Conservation (phyloP, 305 asterid genomes). For the Coffea humblotiana region DNA sequence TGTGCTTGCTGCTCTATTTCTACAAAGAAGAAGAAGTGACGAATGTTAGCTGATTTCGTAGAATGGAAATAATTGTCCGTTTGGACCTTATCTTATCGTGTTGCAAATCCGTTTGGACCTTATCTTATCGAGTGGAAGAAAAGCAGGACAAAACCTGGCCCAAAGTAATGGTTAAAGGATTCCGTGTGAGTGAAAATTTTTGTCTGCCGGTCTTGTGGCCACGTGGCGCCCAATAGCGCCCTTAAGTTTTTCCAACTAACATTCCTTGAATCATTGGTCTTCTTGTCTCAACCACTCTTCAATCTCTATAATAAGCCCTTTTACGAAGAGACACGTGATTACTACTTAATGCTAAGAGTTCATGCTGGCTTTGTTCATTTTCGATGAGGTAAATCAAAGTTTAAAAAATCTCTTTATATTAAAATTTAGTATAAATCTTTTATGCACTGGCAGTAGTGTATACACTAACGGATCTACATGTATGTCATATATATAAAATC, state of each 20-base stretch:
- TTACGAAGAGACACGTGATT: too few species aligned
- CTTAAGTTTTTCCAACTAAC: constrained; percentile 13
- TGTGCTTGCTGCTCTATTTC: too few species aligned
- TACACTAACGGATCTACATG: too few species aligned
- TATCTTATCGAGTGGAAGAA: not conserved
- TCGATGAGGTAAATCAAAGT: too few species aligned
- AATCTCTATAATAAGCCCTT: not conserved
- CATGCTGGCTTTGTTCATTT: too few species aligned
- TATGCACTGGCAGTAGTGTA: too few species aligned
- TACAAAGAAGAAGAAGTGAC: too few species aligned
- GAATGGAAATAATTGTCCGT: not conserved
- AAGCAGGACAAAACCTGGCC: not conserved
- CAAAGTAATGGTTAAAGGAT: not conserved
- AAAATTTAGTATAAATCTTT: too few species aligned
- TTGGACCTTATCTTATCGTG: not conserved
- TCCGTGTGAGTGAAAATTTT: not conserved
- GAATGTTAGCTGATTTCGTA: too few species aligned
- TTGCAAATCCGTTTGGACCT: not conserved
- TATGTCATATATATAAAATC: too few species aligned
- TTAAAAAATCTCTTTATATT: too few species aligned
- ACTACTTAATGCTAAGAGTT: too few species aligned
- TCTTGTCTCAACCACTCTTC: constrained; percentile 10
- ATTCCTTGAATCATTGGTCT: constrained; percentile 4
- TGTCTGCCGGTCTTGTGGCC: not conserved
- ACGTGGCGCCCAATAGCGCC: not conserved